Conservation (phyloP, 768 basidiomycete genomes). For the Leccinum olivaceopallidum region DNA sequence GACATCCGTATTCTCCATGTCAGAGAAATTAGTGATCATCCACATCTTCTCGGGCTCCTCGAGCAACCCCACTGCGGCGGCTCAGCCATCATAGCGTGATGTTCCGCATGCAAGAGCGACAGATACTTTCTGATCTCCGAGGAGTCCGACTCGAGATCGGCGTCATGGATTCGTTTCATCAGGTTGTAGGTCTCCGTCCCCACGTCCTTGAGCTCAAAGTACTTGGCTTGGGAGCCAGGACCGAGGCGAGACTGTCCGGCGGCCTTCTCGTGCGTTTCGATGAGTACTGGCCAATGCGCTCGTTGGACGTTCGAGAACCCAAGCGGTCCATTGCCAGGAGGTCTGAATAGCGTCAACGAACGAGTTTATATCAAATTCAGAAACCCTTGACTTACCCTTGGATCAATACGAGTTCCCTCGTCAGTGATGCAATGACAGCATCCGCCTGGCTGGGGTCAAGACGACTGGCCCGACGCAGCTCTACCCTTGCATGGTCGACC, state of each 20-base stretch:
- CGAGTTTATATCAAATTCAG: background rate
- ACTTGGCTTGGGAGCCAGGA: too few relatives aligned
- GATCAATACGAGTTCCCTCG: slow-evolving; percentile 62
- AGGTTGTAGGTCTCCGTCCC: slow-evolving; percentile 48
- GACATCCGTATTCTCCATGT: background rate
- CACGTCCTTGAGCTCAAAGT: slow-evolving; percentile 32
- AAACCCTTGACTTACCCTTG: slow-evolving; percentile 55
- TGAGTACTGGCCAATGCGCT: too few relatives aligned
- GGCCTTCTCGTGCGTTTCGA: too few relatives aligned
- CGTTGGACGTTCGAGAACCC: too few relatives aligned
- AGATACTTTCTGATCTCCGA: slow-evolving; percentile 45
- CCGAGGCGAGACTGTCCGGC: too few relatives aligned
- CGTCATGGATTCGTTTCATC: slow-evolving; percentile 42
- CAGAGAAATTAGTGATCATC: slow-evolving; percentile 17
- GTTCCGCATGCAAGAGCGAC: slow-evolving; percentile 46
- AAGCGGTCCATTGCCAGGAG: too few relatives aligned
- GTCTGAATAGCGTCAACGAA: too few relatives aligned
- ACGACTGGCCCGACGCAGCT: slow-evolving; percentile 47
- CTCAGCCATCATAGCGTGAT: slow-evolving; percentile 39
- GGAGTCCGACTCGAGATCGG: slow-evolving; percentile 35
- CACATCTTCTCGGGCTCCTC: slow-evolving; percentile 31
- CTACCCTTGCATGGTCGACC: slow-evolving; percentile 44
- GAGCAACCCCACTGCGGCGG: slow-evolving; percentile 43
- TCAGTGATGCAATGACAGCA: slow-evolving; percentile 61
- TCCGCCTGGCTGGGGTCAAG: slow-evolving; percentile 74